Evolutionary conservation across 140 eudicot genomes (phyloP).

Genomic region (Senecio squalidus): DNA sequence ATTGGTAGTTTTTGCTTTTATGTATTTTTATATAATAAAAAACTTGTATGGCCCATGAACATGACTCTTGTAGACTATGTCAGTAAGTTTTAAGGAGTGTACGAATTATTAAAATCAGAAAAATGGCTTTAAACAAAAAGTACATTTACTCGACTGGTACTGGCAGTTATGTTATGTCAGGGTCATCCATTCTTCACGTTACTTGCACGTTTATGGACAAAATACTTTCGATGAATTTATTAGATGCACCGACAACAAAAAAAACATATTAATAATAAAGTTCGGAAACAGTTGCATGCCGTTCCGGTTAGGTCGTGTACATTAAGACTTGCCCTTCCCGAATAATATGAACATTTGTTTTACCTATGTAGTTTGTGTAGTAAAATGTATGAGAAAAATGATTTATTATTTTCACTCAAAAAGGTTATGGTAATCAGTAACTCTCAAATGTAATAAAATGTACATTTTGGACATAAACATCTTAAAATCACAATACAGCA

Average conservation of each 20-base stretch:
- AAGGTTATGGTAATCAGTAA: conserved; percentile 15
- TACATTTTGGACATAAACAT: conserved; percentile 24
- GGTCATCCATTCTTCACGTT: background rate
- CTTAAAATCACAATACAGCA: conserved; percentile 19
- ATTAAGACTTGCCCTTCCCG: too few species aligned
- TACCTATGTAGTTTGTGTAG: background rate
- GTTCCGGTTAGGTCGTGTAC: too few species aligned
- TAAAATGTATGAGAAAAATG: background rate
- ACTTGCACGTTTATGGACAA: background rate
- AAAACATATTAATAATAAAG: too few species aligned
- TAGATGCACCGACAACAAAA: background rate
- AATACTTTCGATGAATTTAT: background rate
- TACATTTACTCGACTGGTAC: background rate
- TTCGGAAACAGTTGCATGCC: too few species aligned
- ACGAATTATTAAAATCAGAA: conserved; percentile 1
- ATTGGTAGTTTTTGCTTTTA: too few species aligned
- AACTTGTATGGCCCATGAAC: background rate
- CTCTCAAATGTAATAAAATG: conserved; percentile 8
- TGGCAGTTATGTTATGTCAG: background rate
- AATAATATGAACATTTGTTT: background rate
- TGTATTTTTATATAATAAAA: too few species aligned
- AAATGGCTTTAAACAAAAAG: background rate
- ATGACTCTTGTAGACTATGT: background rate
- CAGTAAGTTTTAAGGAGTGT: conserved; percentile 1
- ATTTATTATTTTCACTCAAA: conserved; percentile 19